A percentile compares a stretch with the other conserved stretches of the same genome.
Evolutionary conservation across 345 rosid genomes (phyloP).

Genomic region (Eucalyptus erythrocorys): DNA sequence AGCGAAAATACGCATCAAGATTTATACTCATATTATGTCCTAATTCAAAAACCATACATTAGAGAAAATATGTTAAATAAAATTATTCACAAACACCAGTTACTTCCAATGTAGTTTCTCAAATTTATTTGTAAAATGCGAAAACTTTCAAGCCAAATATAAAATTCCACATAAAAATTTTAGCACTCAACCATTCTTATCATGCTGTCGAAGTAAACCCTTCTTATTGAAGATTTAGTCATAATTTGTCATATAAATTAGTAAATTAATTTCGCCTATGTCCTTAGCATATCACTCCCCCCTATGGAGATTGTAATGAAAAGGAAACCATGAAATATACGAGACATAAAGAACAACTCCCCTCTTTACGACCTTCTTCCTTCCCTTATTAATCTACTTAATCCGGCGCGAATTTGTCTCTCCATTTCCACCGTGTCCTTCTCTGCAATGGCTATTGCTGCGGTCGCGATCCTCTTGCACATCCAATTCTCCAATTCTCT

Average conservation of each 20-base stretch:
- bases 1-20: not conserved
- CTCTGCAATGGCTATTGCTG: not conserved
- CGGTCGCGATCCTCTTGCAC: not conserved
- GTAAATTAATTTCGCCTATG: not conserved
- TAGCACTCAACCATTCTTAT: not conserved
- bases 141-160: not conserved
- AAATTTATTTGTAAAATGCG: not conserved
- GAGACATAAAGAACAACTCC: not conserved
- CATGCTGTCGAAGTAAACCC: fast-evolving
- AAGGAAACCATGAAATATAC: not conserved
- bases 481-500: not conserved
- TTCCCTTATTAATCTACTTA: not conserved
- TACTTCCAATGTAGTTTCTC: not conserved
- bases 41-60: not conserved
- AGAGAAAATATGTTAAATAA: not conserved
- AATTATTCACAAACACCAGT: not conserved
- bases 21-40: not conserved
- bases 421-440: not conserved
- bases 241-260: not conserved
- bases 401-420: not conserved
- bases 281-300: not conserved
- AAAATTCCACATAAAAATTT: not conserved
- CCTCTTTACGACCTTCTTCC: not conserved
- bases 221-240: not conserved
- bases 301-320: not conserved